Conservation (phyloP, 352 stramenopile genomes). For the Globisporangium heterothallicum region DNA sequence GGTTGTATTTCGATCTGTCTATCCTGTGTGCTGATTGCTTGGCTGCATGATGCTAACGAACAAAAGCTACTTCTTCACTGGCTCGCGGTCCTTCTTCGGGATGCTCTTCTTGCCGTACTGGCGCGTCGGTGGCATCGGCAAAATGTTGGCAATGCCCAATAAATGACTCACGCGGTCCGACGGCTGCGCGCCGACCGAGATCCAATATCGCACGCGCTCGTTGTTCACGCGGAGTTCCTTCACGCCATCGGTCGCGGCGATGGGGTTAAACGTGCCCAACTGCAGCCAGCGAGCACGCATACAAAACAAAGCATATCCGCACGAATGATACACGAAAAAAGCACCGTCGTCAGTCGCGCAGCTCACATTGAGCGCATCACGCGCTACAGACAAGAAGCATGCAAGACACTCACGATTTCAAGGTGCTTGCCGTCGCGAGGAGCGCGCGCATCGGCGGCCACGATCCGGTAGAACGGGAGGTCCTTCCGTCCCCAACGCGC, state of each 20-base stretch:
- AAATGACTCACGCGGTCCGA: conserved; percentile 80
- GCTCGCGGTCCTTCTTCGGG: conserved; percentile 75
- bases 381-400: too few relatives aligned
- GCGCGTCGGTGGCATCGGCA: conserved; percentile 79
- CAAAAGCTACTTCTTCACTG: conserved; percentile 41
- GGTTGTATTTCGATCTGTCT: too few relatives aligned
- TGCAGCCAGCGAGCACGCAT: conserved; percentile 12
- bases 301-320: too few relatives aligned
- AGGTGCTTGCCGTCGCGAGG: conserved; percentile 83
- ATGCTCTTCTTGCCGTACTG: conserved; percentile 84
- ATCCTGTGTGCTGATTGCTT: background rate
- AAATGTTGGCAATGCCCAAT: conserved; percentile 73
- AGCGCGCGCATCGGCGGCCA: conserved; percentile 75
- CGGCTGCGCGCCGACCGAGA: conserved; percentile 82
- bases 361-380: too few relatives aligned
- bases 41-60: too few relatives aligned
- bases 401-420: conserved; percentile 69
- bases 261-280: conserved; percentile 86
- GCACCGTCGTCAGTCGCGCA: background rate
- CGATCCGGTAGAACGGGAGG: conserved; percentile 87
- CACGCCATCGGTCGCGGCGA: conserved; percentile 74
- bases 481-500: conserved; percentile 85
- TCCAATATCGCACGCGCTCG: conserved; percentile 84
- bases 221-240: conserved; percentile 87
- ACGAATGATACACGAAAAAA: background rate